Evolutionary conservation across 305 asterid genomes (phyloP), one percentile per base, ranked within the genome.

Genomic region (Fraxinus latifolia): DNA sequence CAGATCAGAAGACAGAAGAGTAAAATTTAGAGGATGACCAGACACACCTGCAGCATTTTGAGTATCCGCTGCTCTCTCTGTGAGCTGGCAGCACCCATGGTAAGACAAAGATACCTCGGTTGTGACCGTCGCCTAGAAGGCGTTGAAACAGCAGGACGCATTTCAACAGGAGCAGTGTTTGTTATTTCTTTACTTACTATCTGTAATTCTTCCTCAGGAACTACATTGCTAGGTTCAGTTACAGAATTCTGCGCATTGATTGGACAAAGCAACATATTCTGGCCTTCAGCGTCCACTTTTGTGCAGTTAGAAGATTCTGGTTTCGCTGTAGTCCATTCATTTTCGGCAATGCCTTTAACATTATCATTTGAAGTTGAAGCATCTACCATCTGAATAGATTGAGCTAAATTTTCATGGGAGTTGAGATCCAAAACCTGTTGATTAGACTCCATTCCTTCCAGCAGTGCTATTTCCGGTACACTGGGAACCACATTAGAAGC

Each of bases 51-150:
- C 91, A 96, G 89, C 89, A 92, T 85, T 82, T 92, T 84, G 83
- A 93, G 93, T 88, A 96, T 94, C 78, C 83, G 90, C 79, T 93
- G 93, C 92, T 96, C 98, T 89, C 97, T 93, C 87, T 65, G 88
- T 78, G 89, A 80, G 83, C 86, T 92, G 81, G 86, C 53, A 79
- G 91, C 93, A 84, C 81, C 82, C 62, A 88, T 62, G 34, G 87
- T 82, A 82, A 89, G 94, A 87, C 93, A 88, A 77, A 94, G 92
- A 89, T 91, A 87, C 82, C 74, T 89, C 32, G 36, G 87, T 85
- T 79, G 47, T 27, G 94, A 84, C 79, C 88, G 90, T 80, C 90
- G 90, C 86, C 83, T 89, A n/a, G 93, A 62, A 83, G 91, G 86
- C 25, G 84, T 32, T 72, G 86, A 83, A 78, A 47, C 87, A 76